Percentiles rank a stretch among this genome's conserved stretches.
These are phyloP conservation scores for Collybiopsis luxurians DNA, from an alignment of 768 basidiomycete species.

Conservation along the genomic window DNA sequence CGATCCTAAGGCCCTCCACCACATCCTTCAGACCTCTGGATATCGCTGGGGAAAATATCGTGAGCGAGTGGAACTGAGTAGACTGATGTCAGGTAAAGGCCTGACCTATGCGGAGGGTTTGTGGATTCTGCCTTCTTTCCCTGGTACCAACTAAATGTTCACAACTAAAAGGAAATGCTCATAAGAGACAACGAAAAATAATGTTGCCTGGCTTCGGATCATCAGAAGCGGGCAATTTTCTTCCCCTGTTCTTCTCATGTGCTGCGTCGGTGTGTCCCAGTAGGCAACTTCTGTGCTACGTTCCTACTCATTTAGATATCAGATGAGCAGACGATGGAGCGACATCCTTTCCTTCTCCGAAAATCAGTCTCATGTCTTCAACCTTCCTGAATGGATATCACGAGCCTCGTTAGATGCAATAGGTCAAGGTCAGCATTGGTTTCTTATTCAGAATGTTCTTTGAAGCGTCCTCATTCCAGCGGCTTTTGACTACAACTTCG, in stretches of 20 bases:
- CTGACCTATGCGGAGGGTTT: slow-evolving; percentile 27
- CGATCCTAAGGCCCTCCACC: slow-evolving; percentile 30
- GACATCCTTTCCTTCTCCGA: slow-evolving; percentile 17
- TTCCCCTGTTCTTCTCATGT: slow-evolving; percentile 27
- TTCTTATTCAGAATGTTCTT: too few species aligned
- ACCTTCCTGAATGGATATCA: slow-evolving; percentile 26
- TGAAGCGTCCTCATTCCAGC: slow-evolving; percentile 3
- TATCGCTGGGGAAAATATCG: slow-evolving; percentile 27
- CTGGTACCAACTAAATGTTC: slow-evolving; percentile 16
- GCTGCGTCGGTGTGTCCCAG: slow-evolving; percentile 16
- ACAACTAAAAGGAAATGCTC: slow-evolving; percentile 15
- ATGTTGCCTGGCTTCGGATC: slow-evolving; percentile 33
- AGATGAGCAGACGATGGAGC: slow-evolving; percentile 27
- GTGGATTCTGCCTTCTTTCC: slow-evolving; percentile 15
- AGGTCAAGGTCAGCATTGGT: slow-evolving; percentile 27
- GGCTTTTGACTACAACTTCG: slow-evolving; percentile 42
- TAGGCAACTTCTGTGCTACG: background rate
- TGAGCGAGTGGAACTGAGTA: slow-evolving; percentile 17
- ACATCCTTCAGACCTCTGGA: slow-evolving; percentile 29
- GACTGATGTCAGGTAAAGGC: slow-evolving; percentile 22
- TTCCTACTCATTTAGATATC: background rate
- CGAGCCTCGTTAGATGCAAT: slow-evolving; percentile 36
- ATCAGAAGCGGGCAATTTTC: slow-evolving; percentile 23
- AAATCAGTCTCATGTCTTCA: slow-evolving; percentile 17
- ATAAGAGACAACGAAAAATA: slow-evolving; percentile 30